phyloP scores from a whole-genome alignment of 1,139 yeast genomes.

The Magnusiomyces fungicola region DNA sequence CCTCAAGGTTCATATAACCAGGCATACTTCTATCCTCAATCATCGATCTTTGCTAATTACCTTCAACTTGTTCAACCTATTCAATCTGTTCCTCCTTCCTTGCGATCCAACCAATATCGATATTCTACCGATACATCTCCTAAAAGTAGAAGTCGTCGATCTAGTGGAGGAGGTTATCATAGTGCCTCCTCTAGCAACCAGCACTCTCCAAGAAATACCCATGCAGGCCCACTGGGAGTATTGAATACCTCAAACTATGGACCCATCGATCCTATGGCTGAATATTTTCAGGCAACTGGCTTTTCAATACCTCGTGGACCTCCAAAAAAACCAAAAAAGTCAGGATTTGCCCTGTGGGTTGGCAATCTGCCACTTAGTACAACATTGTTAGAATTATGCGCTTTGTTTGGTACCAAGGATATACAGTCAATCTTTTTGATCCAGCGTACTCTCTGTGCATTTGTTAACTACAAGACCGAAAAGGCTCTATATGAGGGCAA shows the following conservation, averaged over 20 bases:
- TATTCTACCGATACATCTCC: too few relatives aligned
- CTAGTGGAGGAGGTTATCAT: too few relatives aligned
- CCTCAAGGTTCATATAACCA: slow-evolving; percentile 10
- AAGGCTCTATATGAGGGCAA: slow-evolving; percentile 31
- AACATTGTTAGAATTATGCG: slow-evolving; percentile 30
- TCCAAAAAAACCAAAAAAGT: slow-evolving; percentile 32
- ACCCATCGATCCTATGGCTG: too few relatives aligned
- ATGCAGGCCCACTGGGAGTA: too few relatives aligned
- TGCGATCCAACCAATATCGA: too few relatives aligned
- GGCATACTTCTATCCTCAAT: slow-evolving; percentile 11
- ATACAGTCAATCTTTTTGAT: slow-evolving; percentile 35
- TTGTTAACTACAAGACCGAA: slow-evolving; percentile 32
- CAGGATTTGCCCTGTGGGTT: slow-evolving; percentile 38
- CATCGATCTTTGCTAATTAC: slow-evolving; percentile 14
- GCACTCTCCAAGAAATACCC: too few relatives aligned
- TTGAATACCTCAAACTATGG: too few relatives aligned
- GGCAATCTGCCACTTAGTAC: slow-evolving; percentile 35
- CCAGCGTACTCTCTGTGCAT: slow-evolving; percentile 36
- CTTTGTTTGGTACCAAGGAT: slow-evolving; percentile 32
- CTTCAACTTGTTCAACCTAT: slow-evolving; percentile 11
- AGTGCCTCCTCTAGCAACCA: too few relatives aligned
- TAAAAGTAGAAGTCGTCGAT: too few relatives aligned
- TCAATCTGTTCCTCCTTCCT: neutral
- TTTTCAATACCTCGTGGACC: slow-evolving; percentile 27
- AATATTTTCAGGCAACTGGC: too few relatives aligned